A percentile compares a stretch with the other conserved stretches of the same genome.
These are phyloP conservation scores for Yamadazyma sp. DNA, from an alignment of 805 yeast species.

Conservation along the genomic window DNA sequence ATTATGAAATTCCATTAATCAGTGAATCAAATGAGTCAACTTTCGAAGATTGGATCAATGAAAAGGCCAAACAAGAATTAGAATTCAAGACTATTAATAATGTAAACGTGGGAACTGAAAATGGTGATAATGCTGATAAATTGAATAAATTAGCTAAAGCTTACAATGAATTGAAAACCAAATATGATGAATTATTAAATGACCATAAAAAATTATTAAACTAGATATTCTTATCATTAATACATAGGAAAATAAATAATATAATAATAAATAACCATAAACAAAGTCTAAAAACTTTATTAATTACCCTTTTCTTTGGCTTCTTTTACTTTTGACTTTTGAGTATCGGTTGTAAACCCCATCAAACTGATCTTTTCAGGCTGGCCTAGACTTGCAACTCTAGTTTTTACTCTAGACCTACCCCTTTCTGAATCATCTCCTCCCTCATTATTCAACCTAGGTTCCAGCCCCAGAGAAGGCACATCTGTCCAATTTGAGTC, in stretches of 20 bases:
- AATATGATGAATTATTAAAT: conserved; percentile 56
- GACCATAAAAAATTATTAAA: conserved; percentile 45
- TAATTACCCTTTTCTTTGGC: conserved; percentile 2
- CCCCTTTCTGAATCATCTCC: too few relatives aligned
- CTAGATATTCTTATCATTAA: too few relatives aligned
- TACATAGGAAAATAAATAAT: too few relatives aligned
- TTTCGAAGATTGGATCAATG: conserved; percentile 48
- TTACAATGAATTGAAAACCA: conserved; percentile 53
- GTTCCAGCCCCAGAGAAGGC: too few relatives aligned
- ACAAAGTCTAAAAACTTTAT: too few relatives aligned
- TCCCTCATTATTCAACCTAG: too few relatives aligned
- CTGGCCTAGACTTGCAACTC: conserved; percentile 16
- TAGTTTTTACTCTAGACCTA: conserved; percentile 20
- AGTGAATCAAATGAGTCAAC: conserved; percentile 9
- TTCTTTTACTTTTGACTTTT: conserved; percentile 37
- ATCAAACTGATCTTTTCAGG: conserved; percentile 42
- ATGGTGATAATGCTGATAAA: conserved; percentile 22
- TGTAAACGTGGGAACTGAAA: conserved; percentile 2
- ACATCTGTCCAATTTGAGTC: too few relatives aligned
- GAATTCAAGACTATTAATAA: conserved; percentile 39
- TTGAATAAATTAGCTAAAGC: conserved; percentile 53
- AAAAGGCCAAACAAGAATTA: conserved; percentile 50
- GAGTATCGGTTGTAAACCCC: conserved; percentile 57
- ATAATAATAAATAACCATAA: too few relatives aligned
- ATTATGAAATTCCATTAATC: conserved; percentile 26